These are phyloP conservation scores for Kwoniella shandongensis DNA, from an alignment of 768 basidiomycete species.

Conservation along the genomic window DNA sequence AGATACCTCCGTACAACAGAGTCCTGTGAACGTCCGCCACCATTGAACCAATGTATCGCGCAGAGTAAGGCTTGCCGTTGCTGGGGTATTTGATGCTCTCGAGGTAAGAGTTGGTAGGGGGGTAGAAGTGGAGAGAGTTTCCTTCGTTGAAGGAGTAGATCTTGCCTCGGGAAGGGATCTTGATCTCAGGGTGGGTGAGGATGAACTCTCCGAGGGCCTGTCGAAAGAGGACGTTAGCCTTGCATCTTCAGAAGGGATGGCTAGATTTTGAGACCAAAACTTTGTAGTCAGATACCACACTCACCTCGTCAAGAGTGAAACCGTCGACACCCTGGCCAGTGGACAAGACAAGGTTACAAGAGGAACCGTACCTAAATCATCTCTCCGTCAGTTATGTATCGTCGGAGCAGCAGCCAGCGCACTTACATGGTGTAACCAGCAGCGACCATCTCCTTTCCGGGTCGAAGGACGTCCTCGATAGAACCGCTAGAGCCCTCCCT, in stretches of 20 bases:
- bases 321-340: constrained; percentile 96
- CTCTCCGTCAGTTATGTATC: constrained; percentile 8
- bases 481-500: constrained; percentile 73
- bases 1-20: constrained; percentile 94
- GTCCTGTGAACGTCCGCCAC: constrained; percentile 92
- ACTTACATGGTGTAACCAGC: constrained; percentile 94
- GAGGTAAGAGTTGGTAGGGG: constrained; percentile 73
- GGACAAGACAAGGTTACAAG: constrained; percentile 90
- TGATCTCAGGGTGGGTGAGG: constrained; percentile 95
- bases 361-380: constrained; percentile 87
- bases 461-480: constrained; percentile 82
- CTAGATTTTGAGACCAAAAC: neutral
- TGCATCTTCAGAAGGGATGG: no score
- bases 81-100: constrained; percentile 64
- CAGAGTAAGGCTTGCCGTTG: constrained; percentile 57
- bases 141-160: constrained; percentile 99
- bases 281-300: constrained; percentile 3
- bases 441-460: constrained; percentile 95
- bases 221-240: constrained; percentile 8
- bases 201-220: constrained; percentile 92
- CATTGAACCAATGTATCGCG: constrained; percentile 90
- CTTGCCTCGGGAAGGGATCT: constrained; percentile 89
- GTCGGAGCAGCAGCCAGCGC: neutral
- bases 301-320: constrained; percentile 85
- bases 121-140: constrained; percentile 96